Conservation (phyloP, 441 rosid genomes). For the Adansonia grandidieri region DNA sequence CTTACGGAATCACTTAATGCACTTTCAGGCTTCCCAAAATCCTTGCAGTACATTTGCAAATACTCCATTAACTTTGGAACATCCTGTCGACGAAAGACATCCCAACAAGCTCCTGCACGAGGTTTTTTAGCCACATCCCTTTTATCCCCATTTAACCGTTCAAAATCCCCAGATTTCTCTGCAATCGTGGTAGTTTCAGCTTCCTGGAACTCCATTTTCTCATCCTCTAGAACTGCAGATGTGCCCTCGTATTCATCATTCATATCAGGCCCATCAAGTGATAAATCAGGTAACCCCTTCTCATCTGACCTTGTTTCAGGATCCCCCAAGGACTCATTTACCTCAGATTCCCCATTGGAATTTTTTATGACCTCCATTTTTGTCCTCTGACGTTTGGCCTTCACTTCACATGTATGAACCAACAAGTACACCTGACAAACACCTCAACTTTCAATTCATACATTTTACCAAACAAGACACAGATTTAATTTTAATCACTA, state of each 20-base stretch:
- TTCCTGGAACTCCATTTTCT: constrained; percentile 24
- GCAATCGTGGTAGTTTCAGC: constrained; percentile 35
- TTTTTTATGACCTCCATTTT: constrained; percentile 32
- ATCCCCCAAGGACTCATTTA: constrained; percentile 37
- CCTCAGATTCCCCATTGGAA: constrained; percentile 38
- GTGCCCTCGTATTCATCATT: constrained; percentile 41
- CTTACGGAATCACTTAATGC: constrained; percentile 54
- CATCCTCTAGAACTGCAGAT: constrained; percentile 37
- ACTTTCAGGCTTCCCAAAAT: constrained; percentile 44
- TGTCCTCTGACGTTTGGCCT: constrained; percentile 38
- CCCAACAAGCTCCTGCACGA: constrained; percentile 71
- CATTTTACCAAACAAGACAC: background rate
- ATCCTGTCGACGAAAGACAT: constrained; percentile 82
- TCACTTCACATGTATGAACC: constrained; percentile 70
- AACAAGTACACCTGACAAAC: constrained; percentile 75
- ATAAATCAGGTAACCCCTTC: constrained; percentile 44
- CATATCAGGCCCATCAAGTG: constrained; percentile 38
- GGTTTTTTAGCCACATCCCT: constrained; percentile 37
- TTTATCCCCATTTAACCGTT: constrained; percentile 26
- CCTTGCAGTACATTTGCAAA: constrained; percentile 48
- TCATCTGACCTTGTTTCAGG: constrained; percentile 40
- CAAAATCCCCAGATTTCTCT: constrained; percentile 32
- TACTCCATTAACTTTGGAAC: constrained; percentile 67
- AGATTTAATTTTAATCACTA: constrained; percentile 5
- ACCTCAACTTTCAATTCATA: background rate